Base-by-base conservation (phyloP, 2,329 filamentous ascomycete genomes). In the Epichloe festucae region DNA sequence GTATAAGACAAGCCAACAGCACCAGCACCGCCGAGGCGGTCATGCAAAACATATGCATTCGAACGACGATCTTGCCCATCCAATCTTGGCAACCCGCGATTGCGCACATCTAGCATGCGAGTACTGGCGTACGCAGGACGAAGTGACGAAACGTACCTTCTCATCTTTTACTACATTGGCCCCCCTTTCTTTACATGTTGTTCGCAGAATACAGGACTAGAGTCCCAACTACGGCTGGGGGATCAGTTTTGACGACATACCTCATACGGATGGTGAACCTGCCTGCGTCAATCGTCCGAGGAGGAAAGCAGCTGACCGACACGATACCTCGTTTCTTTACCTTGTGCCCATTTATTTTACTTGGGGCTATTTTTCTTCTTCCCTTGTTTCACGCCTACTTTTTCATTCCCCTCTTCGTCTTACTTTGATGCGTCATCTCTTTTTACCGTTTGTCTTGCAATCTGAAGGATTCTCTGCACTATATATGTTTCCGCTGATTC, bases 141-240 rank as follows among this genome's bases (percentile, higher is more conserved):
- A 70, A 63, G 62, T 66, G 65, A 70, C 65, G 66, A 69, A 64
- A 64, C 60, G 57, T 57, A 64, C 60, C 60, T 59, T 62, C 59
- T 59, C 57, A 58, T 54, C 64, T 57, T 61, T 60, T 63, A 57
- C 60, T 57, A 50, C 57, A 57, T 59, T 55, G 35, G 49, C 48
- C 44, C 46, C 46, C 27, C 19, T 45, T 34, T 50, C 48, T 49
- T 31, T 45, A 17, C 7, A 48, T 31, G 36, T 52, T 49, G 50
- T 53, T 46, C 23, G 46, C 48, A 50, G 47, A 41, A 38, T 31
- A 41, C 17, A 23, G 38, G 17, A 17, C 46, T 27, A 10, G 19
- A 23, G n/a, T 8, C 36, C 12, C 36, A 36, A 17, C 17, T 35
- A 31, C 38, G 42, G 40, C 27, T n/a, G 15, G 14, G 19, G 19